A percentile compares a stretch with the other conserved stretches of the same genome.
Evolutionary conservation across 2,329 filamentous ascomycete genomes (phyloP).

Genomic region (Graphilbum fragrans): DNA sequence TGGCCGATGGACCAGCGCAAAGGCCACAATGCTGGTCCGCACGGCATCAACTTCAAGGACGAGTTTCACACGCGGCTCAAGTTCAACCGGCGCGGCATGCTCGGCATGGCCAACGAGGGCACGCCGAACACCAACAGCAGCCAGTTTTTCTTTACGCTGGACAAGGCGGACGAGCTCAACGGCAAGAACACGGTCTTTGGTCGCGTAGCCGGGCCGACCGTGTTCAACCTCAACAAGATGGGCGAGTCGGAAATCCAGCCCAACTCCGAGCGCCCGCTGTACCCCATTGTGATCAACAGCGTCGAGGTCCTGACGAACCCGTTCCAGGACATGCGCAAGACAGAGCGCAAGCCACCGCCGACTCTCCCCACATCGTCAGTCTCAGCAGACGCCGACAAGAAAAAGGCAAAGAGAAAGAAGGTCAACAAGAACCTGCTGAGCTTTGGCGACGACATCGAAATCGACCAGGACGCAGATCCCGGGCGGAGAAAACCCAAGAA

Average conservation of each 20-base stretch:
- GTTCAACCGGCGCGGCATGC: constrained; percentile 78
- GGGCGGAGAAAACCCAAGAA: constrained; percentile 14
- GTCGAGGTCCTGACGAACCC: constrained; percentile 72
- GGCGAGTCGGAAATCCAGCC: constrained; percentile 74
- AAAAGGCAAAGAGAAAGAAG: constrained; percentile 58
- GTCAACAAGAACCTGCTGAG: constrained; percentile 60
- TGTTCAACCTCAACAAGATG: constrained; percentile 93
- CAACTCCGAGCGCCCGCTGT: constrained; percentile 70
- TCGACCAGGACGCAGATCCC: constrained; percentile 26
- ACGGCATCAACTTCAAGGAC: constrained; percentile 57
- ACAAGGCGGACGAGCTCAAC: constrained; percentile 71
- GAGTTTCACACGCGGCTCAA: constrained; percentile 88
- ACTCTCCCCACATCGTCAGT: constrained; percentile 18
- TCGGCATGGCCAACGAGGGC: constrained; percentile 94
- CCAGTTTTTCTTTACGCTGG: constrained; percentile 94
- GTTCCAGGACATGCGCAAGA: constrained; percentile 69
- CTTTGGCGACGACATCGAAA: constrained; percentile 58
- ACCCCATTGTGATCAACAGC: constrained; percentile 65
- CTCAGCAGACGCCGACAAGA: constrained; percentile 20
- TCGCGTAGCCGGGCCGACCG: constrained; percentile 80
- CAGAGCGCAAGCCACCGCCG: constrained; percentile 35
- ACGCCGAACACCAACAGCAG: constrained; percentile 71
- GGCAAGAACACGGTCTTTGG: constrained; percentile 92
- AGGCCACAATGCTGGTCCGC: constrained; percentile 47
- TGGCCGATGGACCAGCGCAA: constrained; percentile 55